Conservation (phyloP, 345 rosid species). For the Syzygium oleosum region DNA sequence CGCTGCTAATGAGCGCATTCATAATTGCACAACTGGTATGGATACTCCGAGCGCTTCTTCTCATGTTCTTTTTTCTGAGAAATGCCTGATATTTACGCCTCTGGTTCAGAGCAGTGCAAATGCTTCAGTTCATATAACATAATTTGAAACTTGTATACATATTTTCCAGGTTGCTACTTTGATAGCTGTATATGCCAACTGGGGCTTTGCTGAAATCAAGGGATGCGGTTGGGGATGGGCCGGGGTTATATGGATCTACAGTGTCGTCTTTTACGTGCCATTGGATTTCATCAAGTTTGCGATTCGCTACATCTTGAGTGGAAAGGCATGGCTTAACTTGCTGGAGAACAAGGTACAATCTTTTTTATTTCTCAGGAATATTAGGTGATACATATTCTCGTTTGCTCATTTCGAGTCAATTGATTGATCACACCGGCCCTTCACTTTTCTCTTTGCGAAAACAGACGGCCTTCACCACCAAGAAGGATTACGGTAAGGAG, state of each 20-base stretch:
- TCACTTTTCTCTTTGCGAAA: neutral
- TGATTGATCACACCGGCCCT: neutral
- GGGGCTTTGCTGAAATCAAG: conserved; percentile 32
- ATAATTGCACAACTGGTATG: conserved; percentile 32
- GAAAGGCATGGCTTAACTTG: conserved; percentile 26
- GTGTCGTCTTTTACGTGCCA: conserved; percentile 18
- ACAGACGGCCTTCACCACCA: conserved; percentile 38
- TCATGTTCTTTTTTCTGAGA: neutral
- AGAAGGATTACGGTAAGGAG: conserved; percentile 30
- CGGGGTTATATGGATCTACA: conserved; percentile 28
- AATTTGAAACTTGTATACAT: neutral
- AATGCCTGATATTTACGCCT: neutral
- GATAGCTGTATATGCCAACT: conserved; percentile 40
- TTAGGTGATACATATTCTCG: neutral
- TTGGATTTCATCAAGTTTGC: conserved; percentile 24
- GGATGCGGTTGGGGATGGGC: conserved; percentile 55
- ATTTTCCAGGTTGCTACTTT: conserved; percentile 29
- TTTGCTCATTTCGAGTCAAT: neutral
- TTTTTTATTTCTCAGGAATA: neutral
- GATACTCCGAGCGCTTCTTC: neutral
- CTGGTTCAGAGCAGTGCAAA: neutral
- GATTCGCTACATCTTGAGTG: conserved; percentile 20
- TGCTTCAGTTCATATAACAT: neutral
- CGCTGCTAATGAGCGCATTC: conserved; percentile 26
- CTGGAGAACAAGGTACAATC: conserved; percentile 20